These are phyloP conservation scores for Calonectria pseudoreteaudii DNA, from an alignment of 2,329 filamentous ascomycete genomes.

Conservation along the genomic window DNA sequence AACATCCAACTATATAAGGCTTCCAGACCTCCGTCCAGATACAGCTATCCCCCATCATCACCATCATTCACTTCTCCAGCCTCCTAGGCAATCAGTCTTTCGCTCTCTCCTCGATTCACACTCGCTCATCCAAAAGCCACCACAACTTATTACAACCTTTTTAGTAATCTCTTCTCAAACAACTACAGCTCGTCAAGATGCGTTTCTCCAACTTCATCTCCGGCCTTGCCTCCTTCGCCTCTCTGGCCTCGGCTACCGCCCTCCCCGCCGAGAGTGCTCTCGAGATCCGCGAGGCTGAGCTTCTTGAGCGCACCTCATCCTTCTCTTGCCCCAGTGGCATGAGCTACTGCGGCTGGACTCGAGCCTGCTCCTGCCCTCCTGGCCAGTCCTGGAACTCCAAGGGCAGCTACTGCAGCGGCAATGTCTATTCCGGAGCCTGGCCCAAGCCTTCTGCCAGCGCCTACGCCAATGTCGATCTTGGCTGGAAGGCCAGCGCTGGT, in stretches of 20 bases:
- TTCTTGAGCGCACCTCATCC: slow-evolving; percentile 33
- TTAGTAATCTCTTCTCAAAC: not conserved
- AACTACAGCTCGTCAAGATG: slow-evolving; percentile 39
- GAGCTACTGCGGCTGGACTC: slow-evolving; percentile 53
- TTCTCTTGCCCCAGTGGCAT: slow-evolving; percentile 47
- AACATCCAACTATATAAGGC: slow-evolving; percentile 16
- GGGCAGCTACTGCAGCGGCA: slow-evolving; percentile 44
- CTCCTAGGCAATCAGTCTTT: slow-evolving; percentile 24
- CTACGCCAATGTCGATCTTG: slow-evolving; percentile 28
- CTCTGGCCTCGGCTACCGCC: slow-evolving; percentile 40
- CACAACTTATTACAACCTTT: not conserved
- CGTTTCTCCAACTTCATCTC: slow-evolving; percentile 45
- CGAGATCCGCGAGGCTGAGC: slow-evolving; percentile 31
- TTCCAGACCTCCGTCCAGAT: not conserved
- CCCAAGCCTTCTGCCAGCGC: slow-evolving; percentile 45
- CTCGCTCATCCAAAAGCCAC: not conserved
- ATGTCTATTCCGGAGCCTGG: slow-evolving; percentile 46
- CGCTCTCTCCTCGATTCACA: slow-evolving; percentile 22
- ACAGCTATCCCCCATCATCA: not conserved
- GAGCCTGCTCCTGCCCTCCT: slow-evolving; percentile 57
- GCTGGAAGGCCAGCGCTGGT: slow-evolving; percentile 33
- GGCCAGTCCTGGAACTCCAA: slow-evolving; percentile 53
- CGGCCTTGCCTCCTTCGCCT: slow-evolving; percentile 41
- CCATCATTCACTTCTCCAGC: slow-evolving; percentile 9
- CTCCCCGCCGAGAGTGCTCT: slow-evolving; percentile 44